phyloP scores from a whole-genome alignment of 1,139 yeast species.

The Kodamaea fungicola region DNA sequence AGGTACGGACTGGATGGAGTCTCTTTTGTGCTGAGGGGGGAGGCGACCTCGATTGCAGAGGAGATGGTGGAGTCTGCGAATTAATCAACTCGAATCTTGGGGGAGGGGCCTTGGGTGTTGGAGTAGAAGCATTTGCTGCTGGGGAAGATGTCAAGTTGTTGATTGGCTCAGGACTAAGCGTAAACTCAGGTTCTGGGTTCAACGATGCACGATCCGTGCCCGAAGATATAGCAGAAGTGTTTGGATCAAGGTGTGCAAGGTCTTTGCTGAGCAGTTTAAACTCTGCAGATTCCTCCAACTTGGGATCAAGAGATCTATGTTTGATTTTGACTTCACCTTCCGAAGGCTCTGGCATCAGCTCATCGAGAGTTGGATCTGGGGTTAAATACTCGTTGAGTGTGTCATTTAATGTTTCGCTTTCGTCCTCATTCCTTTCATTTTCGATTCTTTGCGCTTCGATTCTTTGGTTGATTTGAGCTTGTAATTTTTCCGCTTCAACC shows the following conservation, averaged over 20 bases:
- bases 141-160: neutral
- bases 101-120: too few relatives aligned
- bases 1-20: neutral
- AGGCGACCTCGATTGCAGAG: neutral
- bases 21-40: neutral
- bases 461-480: neutral
- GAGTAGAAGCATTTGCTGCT: neutral
- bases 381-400: neutral
- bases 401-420: neutral
- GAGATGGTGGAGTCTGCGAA: too few relatives aligned
- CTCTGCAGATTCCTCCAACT: neutral
- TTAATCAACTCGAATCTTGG: too few relatives aligned
- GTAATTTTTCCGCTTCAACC: neutral
- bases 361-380: neutral
- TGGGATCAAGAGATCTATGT: neutral
- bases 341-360: neutral
- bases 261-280: neutral
- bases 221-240: neutral
- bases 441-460: neutral
- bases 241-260: neutral
- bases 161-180: slow-evolving; percentile 1
- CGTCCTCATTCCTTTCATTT: neutral
- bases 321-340: neutral
- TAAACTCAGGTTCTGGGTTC: neutral
- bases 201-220: neutral